Base-by-base conservation (phyloP, 208 protist genomes). In the Leishmania arabica region DNA sequence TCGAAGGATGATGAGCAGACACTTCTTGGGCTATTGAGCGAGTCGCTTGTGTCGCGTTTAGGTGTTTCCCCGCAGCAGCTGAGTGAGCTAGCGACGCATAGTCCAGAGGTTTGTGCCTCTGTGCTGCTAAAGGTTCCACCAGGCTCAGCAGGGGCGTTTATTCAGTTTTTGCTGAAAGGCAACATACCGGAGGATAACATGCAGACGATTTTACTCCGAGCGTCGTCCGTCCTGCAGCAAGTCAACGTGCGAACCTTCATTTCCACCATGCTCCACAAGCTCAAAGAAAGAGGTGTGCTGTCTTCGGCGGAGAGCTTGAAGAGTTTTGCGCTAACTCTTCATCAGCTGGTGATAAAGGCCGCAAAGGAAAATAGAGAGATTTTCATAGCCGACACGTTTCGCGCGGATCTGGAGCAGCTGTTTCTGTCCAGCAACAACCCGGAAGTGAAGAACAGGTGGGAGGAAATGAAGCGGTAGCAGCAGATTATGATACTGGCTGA, bases 281-380 rank as follows among this genome's bases (percentile, higher is more conserved):
- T 91, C 40, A 91, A 91, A 73, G 90, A 89, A 37, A 93, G 89
- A n/a, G 40, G 74, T 53, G 74, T 24, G 54, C 31, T 74, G 62
- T 60, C 47, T 19, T n/a, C 34, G 68, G 83, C 88, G 13, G 89
- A 92, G 65, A 62, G 51, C 13, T 24, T 95, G 62, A 88, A 90
- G 42, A 82, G 72, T 53, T 94, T 94, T 85, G 84, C 86, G 3
- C 82, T 84, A 37, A 89, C 82, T 49, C 91, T 95, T 72, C 88
- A 94, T 58, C 84, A 95, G 71, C 79, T 95, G 0, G 75, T 96
- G 40, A 89, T 85, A 9, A 91, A 92, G 58, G 80, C 82, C 7
- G 81, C 86, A 8, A 93, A 92, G 74, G 92, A 93, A 56, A 95
- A 94, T 74, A 93, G 93, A 62, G 91, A 93, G 49, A 86, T 96